Evolutionary conservation across 805 yeast species (phyloP).

Genomic region (Yarrowia deformans): DNA sequence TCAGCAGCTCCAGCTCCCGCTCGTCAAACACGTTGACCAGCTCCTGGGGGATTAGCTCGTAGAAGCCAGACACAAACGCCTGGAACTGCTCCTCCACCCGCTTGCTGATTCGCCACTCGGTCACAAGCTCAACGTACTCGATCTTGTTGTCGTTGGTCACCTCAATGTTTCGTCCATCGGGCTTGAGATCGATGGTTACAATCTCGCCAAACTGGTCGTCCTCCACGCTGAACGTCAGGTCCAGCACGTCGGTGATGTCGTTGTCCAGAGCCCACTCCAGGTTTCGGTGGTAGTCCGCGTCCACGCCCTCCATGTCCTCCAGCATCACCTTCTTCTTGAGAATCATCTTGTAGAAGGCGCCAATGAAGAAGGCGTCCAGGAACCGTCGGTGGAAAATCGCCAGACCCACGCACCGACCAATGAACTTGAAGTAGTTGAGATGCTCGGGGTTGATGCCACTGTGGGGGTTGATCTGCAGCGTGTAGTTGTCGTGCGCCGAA

Average conservation of each 20-base stretch:
- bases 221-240: conserved; percentile 80
- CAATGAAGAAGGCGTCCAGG: conserved; percentile 97
- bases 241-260: conserved; percentile 86
- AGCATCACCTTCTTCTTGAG: conserved; percentile 90
- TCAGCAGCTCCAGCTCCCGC: conserved; percentile 92
- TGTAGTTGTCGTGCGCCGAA: conserved; percentile 97
- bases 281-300: conserved; percentile 93
- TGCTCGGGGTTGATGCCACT: conserved; percentile 98
- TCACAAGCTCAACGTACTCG: conserved; percentile 91
- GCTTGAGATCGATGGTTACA: conserved; percentile 87
- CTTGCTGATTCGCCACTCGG: conserved; percentile 94
- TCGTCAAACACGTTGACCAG: conserved; percentile 96
- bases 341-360: conserved; percentile 98
- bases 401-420: conserved; percentile 97
- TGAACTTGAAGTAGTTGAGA: conserved; percentile 94
- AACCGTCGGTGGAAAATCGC: conserved; percentile 99
- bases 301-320: conserved; percentile 99
- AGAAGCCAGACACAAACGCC: conserved; percentile 96
- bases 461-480: conserved; percentile 96
- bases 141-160: conserved; percentile 94
- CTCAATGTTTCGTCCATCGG: conserved; percentile 84
- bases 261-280: conserved; percentile 95
- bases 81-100: conserved; percentile 95
- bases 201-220: conserved; percentile 96
- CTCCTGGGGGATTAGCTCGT: conserved; percentile 96